Conservation (phyloP, 2,329 filamentous ascomycete species). For the Sphaerulina vaccinii region DNA sequence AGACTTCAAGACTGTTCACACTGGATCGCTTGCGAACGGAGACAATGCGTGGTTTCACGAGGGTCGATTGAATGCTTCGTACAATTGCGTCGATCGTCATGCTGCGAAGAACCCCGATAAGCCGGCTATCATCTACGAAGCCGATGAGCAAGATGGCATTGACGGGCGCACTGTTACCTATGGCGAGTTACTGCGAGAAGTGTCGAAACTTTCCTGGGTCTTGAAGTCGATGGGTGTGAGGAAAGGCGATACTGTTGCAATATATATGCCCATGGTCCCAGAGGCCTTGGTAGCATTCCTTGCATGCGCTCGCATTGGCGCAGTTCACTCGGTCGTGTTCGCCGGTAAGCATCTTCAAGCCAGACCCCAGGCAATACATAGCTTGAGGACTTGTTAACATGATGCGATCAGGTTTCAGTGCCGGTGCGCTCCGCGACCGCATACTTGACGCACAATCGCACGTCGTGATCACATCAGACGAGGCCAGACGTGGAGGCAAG, state of each 20-base stretch:
- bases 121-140: slow-evolving; percentile 97
- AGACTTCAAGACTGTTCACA: slow-evolving; percentile 87
- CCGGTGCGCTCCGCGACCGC: slow-evolving; percentile 91
- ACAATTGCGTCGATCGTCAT: slow-evolving; percentile 96
- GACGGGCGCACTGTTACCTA: slow-evolving; percentile 92
- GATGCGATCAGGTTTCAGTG: slow-evolving; percentile 98
- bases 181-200: slow-evolving; percentile 85
- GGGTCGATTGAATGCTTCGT: slow-evolving; percentile 89
- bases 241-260: slow-evolving; percentile 95
- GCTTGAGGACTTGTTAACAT: too few species aligned
- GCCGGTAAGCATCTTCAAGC: too few species aligned
- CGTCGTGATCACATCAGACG: slow-evolving; percentile 94
- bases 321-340: slow-evolving; percentile 95
- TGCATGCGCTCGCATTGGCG: slow-evolving; percentile 87
- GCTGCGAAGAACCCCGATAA: slow-evolving; percentile 91
- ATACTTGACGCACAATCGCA: slow-evolving; percentile 87
- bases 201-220: slow-evolving; percentile 83
- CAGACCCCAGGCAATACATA: too few species aligned
- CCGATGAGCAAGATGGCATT: slow-evolving; percentile 80
- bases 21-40: slow-evolving; percentile 72
- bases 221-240: slow-evolving; percentile 93
- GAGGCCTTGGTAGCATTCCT: slow-evolving; percentile 90
- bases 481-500: slow-evolving; percentile 97
- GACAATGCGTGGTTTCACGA: slow-evolving; percentile 95
- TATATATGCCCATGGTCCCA: slow-evolving; percentile 98